A percentile compares a stretch with the other conserved stretches of the same genome.
Conservation (phyloP, 345 rosid genomes). For the Boechera retrofracta region DNA sequence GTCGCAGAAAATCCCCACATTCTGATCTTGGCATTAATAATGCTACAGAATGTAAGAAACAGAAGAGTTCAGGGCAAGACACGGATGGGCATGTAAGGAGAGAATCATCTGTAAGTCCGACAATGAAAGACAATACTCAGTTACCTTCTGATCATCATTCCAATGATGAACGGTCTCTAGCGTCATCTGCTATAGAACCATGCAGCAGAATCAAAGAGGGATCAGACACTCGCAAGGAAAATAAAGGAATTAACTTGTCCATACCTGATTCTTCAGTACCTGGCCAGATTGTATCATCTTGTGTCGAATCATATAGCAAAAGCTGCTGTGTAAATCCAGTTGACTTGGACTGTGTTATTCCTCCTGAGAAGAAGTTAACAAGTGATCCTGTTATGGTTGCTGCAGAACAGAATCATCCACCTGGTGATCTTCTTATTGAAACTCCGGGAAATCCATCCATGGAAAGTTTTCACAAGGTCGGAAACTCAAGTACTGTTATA, state of each 20-base stretch:
- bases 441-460: constrained; percentile 49
- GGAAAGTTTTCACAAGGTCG: constrained; percentile 46
- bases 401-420: constrained; percentile 46
- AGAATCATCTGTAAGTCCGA: constrained; percentile 46
- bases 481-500: constrained; percentile 43
- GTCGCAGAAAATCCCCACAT: constrained; percentile 49
- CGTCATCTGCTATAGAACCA: constrained; percentile 38
- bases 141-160: constrained; percentile 43
- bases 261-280: constrained; percentile 47
- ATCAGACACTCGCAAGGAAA: constrained; percentile 44
- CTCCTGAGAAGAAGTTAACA: constrained; percentile 48
- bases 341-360: constrained; percentile 48
- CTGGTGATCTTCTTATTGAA: constrained; percentile 41
- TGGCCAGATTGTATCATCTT: constrained; percentile 42
- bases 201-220: constrained; percentile 39
- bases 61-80: constrained; percentile 47
- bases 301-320: constrained; percentile 45
- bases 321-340: constrained; percentile 44
- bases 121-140: constrained; percentile 42
- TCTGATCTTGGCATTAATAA: constrained; percentile 51
- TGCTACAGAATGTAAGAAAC: constrained; percentile 56
- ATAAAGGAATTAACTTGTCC: constrained; percentile 42
- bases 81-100: constrained; percentile 42
- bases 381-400: constrained; percentile 50
- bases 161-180: constrained; percentile 48